Evolutionary conservation across 352 stramenopile genomes (phyloP).

Genomic region (Globisporangium acanthophoron): DNA sequence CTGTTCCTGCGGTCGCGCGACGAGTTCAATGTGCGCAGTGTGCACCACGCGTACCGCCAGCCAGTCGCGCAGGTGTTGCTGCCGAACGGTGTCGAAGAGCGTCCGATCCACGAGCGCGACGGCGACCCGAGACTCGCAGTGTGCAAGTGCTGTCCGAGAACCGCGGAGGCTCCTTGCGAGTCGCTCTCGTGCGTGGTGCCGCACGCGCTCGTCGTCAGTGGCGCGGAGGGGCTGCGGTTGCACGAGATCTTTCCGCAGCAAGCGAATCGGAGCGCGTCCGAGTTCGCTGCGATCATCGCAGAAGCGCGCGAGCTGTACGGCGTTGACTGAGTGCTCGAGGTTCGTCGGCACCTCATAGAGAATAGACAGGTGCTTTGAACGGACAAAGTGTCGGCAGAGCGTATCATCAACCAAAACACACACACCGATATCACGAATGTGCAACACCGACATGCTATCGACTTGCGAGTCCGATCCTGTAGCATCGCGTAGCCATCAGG

Average conservation of each 20-base stretch:
- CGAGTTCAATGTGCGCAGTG: constrained; percentile 37
- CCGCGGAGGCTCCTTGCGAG: constrained; percentile 32
- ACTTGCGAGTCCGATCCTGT: no score
- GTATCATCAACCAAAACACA: no score
- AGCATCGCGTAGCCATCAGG: no score
- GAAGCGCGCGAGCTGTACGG: constrained; percentile 13
- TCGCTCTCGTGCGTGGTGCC: constrained; percentile 52
- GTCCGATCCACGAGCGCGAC: constrained; percentile 6
- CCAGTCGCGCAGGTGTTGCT: constrained; percentile 15
- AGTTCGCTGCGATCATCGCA: constrained; percentile 8
- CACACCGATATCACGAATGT: no score
- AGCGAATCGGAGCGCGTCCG: neutral
- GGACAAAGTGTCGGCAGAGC: no score
- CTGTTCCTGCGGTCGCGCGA: constrained; percentile 25
- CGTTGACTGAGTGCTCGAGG: neutral
- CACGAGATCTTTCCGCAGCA: constrained; percentile 9
- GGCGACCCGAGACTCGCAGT: constrained; percentile 31
- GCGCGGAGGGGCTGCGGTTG: constrained; percentile 6
- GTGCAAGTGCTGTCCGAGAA: constrained; percentile 33
- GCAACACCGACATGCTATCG: no score
- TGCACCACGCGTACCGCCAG: constrained; percentile 23
- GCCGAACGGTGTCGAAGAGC: constrained; percentile 5
- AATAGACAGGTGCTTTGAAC: neutral
- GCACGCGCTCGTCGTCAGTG: constrained; percentile 45
- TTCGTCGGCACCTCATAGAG: neutral